Evolutionary conservation across 2,329 filamentous ascomycete species (phyloP).

Genomic region (Plenodomus tracheiphilus): DNA sequence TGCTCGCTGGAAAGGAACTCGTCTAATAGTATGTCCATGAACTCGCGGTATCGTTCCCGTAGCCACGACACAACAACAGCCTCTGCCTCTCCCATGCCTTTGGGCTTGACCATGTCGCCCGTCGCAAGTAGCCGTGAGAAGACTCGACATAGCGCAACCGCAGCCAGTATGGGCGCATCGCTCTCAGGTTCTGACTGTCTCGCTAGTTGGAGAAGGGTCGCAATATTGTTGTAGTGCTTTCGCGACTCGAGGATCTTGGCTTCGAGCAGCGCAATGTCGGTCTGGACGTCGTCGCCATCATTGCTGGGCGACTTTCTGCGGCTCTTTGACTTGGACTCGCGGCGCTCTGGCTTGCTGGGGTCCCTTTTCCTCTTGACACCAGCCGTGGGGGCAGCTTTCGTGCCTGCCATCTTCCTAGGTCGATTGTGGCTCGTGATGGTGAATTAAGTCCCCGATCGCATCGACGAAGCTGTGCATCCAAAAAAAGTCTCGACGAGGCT

Average conservation of each 20-base stretch:
- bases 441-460: constrained; percentile 1
- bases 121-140: constrained; percentile 80
- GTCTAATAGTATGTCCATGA: constrained; percentile 63
- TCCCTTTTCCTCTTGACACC: constrained; percentile 51
- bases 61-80: constrained; percentile 76
- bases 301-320: constrained; percentile 34
- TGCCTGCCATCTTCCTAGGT: constrained; percentile 40
- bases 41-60: constrained; percentile 72
- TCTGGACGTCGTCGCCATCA: constrained; percentile 55
- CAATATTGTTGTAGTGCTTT: constrained; percentile 91
- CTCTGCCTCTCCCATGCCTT: constrained; percentile 72
- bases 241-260: constrained; percentile 80
- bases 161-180: constrained; percentile 67
- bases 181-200: constrained; percentile 54
- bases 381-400: constrained; percentile 27
- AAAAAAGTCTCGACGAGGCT: constrained; percentile 23
- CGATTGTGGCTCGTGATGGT: not conserved
- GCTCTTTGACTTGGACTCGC: constrained; percentile 45
- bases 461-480: constrained; percentile 1
- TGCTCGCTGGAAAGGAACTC: constrained; percentile 63
- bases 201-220: constrained; percentile 65
- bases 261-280: constrained; percentile 75
- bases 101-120: constrained; percentile 69
- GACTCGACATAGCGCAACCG: constrained; percentile 81
- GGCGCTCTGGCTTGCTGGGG: constrained; percentile 37